These are phyloP conservation scores for Coniferiporia weirii DNA, from an alignment of 1,284 basidiomycete species.

Conservation along the genomic window DNA sequence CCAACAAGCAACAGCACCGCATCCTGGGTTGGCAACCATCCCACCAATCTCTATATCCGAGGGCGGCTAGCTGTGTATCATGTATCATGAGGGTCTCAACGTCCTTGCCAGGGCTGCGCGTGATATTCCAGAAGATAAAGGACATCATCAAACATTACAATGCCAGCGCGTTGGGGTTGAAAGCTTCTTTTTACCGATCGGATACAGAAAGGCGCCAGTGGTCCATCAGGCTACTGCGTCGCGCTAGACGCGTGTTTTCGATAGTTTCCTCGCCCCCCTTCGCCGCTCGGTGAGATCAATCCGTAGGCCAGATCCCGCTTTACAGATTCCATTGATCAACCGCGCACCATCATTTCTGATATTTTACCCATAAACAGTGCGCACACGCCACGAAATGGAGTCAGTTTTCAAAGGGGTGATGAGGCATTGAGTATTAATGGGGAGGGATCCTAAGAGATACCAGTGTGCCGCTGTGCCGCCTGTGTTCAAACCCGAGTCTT, in stretches of 20 bases:
- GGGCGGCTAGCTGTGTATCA: background rate
- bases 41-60: background rate
- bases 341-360: background rate
- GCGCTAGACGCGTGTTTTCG: background rate
- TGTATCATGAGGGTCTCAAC: background rate
- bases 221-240: background rate
- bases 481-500: no score
- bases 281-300: background rate
- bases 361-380: background rate
- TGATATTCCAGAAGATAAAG: background rate
- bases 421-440: no score
- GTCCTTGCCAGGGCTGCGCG: background rate
- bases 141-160: background rate
- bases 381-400: background rate
- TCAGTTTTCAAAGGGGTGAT: no score
- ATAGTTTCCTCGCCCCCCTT: background rate
- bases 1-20: background rate
- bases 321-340: background rate
- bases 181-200: background rate
- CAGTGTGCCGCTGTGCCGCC: no score
- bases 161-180: background rate
- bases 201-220: background rate
- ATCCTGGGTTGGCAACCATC: background rate
- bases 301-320: background rate
- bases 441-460: no score